A percentile compares a stretch with the other conserved stretches of the same genome.
These are phyloP conservation scores for Pisolithus albus DNA, from an alignment of 768 basidiomycete species.

Conservation along the genomic window DNA sequence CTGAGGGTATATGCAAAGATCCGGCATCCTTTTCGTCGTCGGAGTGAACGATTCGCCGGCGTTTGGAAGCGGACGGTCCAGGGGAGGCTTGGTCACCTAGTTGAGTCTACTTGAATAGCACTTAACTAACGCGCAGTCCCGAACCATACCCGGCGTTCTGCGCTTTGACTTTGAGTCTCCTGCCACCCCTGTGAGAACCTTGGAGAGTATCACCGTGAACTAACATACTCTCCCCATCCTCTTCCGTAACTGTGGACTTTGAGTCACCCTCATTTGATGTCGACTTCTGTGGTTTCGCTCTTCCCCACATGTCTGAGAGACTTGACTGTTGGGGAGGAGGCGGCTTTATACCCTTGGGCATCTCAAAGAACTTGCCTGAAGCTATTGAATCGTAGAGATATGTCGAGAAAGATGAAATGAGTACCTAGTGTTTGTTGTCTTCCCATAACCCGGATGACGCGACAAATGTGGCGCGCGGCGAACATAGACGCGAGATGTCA, in stretches of 20 bases:
- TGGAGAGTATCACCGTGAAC: not conserved
- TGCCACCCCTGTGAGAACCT: no score
- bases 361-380: conserved; percentile 67
- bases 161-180: no score
- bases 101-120: not conserved
- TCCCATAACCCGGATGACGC: conserved; percentile 38
- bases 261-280: conserved; percentile 22
- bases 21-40: conserved; percentile 40
- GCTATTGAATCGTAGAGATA: conserved; percentile 1
- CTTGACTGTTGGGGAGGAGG: conserved; percentile 73
- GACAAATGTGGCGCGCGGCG: conserved; percentile 16
- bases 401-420: conserved; percentile 1
- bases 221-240: conserved; percentile 8
- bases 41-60: conserved; percentile 46
- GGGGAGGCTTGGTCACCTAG: conserved; percentile 9
- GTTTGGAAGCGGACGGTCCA: conserved; percentile 35
- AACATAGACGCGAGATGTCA: conserved; percentile 13
- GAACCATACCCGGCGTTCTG: no score
- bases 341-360: conserved; percentile 61
- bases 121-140: no score
- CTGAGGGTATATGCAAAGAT: conserved; percentile 2
- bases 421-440: conserved; percentile 71
- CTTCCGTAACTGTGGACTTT: conserved; percentile 6
- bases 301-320: conserved; percentile 69
- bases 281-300: conserved; percentile 33